phyloP scores from a whole-genome alignment of 129 eudicot genomes.

The Pseudognaphalium luteoalbum region DNA sequence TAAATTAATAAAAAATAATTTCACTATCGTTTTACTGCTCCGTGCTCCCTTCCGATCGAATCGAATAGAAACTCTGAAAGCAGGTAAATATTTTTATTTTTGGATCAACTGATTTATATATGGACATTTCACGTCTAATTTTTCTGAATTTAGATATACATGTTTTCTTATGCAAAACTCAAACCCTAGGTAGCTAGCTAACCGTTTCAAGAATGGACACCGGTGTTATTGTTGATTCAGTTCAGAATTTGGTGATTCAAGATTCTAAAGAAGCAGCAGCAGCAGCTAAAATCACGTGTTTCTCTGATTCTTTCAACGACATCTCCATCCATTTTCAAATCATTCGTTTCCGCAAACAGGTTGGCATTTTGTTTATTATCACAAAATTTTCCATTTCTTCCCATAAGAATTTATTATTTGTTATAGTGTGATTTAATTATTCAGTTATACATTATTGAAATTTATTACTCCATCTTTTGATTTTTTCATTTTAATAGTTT shows the following conservation, averaged over 20 bases:
- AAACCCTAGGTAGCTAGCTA: not conserved
- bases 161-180: not conserved
- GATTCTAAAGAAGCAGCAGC: constrained; percentile 16
- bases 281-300: constrained; percentile 45
- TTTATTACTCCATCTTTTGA: too few relatives aligned
- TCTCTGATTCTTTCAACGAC: constrained; percentile 62
- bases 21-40: too few relatives aligned
- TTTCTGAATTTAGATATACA: too few relatives aligned
- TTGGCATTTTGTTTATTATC: not conserved
- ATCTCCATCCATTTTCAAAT: constrained; percentile 76
- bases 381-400: too few relatives aligned
- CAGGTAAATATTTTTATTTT: too few relatives aligned
- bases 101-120: too few relatives aligned
- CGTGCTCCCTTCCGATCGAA: too few relatives aligned
- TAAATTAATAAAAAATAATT: too few relatives aligned
- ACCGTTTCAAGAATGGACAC: not conserved
- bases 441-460: not conserved
- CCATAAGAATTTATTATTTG: not conserved
- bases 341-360: constrained; percentile 89
- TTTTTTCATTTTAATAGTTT: too few relatives aligned
- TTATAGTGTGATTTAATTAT: not conserved
- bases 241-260: constrained; percentile 33
- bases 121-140: too few relatives aligned
- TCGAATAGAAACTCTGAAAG: too few relatives aligned
- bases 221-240: constrained; percentile 11